These are phyloP conservation scores for Crithidia acanthocephali DNA, from an alignment of 208 protist genomes.

Conservation along the genomic window DNA sequence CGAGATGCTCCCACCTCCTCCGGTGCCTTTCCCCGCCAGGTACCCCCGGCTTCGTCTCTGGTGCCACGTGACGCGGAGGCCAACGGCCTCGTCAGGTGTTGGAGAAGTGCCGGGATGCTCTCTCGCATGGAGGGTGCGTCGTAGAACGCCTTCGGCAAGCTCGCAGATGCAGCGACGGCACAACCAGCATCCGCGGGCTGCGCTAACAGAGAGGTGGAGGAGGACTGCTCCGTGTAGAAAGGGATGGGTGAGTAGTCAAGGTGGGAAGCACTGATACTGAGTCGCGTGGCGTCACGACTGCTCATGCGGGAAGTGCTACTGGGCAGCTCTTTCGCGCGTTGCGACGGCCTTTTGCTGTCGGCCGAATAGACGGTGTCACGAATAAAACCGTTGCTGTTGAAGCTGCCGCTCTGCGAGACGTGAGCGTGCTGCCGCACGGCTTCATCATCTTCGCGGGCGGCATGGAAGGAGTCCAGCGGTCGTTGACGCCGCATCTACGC, in stretches of 20 bases:
- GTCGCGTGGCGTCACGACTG: background rate
- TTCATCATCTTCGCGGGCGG: constrained; percentile 7
- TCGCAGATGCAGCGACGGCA: too few species aligned
- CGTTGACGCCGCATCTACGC: constrained; percentile 7
- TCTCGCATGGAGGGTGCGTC: constrained; percentile 32
- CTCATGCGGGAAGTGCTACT: background rate
- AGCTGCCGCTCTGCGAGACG: background rate
- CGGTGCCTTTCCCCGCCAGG: too few species aligned
- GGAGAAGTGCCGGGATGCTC: constrained; percentile 31
- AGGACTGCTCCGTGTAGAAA: constrained; percentile 19
- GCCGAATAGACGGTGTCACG: background rate
- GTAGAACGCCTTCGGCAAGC: constrained; percentile 20
- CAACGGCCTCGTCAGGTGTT: constrained; percentile 5
- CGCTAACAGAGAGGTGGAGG: constrained; percentile 7
- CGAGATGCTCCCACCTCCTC: too few species aligned
- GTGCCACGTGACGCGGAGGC: too few species aligned
- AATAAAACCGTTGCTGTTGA: background rate
- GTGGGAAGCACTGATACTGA: background rate
- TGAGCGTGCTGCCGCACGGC: background rate
- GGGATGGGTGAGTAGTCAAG: constrained; percentile 26
- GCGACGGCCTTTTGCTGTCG: background rate
- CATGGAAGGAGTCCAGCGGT: background rate
- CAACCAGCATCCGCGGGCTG: background rate
- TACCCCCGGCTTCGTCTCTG: too few species aligned
- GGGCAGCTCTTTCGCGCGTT: background rate